Base-by-base conservation (phyloP, 345 rosid species). In the Camelina hispida region DNA sequence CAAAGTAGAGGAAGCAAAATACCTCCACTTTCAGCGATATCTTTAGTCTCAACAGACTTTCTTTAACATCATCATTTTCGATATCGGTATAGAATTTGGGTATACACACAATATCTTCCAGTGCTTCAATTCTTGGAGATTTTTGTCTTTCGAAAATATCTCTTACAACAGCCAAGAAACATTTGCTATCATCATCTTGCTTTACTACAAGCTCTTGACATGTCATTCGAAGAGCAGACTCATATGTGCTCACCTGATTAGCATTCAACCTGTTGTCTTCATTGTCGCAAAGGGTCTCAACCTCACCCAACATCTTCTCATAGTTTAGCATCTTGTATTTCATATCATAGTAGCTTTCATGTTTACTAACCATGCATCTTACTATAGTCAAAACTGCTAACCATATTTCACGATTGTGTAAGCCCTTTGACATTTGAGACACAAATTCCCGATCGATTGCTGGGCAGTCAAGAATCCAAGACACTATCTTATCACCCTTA, bases 381-480 rank as follows among this genome's bases (percentile, higher is more conserved):
- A 62, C 18, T 14, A 63, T 23, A 23, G 14, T 43, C 22, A 63
- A 25, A 13, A 7, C 9, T n/a, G 68, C 68, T 28, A 44, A 8
- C 38, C 54, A 63, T 63, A 63, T 22, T 35, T 46, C 18, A 44
- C 0, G 3, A 43, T 63, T 63, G 54, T 42, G 46, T 35, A 14
- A 3, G 22, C 37, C 52, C 12, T 44, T 3, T 15, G 38, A 18
- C 30, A 55, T 60, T 4, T 62, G 68, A 44, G 20, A 25, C 54
- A 46, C 7, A 44, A 63, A 9, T 2, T 44, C 1, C 11, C 0
- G 1, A 44, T 43, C 38, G 18, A 43, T 43, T 2, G 7, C 12
- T 25, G 68, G 53, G 20, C 53, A 62, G 23, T 62, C 53, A 14
- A 62, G 35, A 20, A 62, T 0, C 68, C 53, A 62, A 28, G 53